Evolutionary conservation across 1,139 yeast species (phyloP), one percentile per base, ranked within the genome.

Genomic region (Hyphopichia burtonii): DNA sequence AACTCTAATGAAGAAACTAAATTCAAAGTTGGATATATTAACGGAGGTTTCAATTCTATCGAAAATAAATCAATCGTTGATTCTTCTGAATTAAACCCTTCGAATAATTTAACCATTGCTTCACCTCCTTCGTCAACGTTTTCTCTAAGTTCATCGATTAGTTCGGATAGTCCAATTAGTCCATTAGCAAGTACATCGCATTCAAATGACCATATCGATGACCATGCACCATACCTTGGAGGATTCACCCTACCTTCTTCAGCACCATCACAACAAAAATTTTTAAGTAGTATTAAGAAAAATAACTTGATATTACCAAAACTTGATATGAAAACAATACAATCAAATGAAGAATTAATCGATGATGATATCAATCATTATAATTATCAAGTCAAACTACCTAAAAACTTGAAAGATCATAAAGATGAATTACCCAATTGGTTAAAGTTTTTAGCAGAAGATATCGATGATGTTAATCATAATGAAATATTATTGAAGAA

Each of bases 341-440:
- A 19, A 28, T 31, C 34, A 31, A 8, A 8, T 18, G 20, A 31
- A 19, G 41, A 38, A 47, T 11, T 58, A 75, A 1, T 27, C 15
- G 48, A 54, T 31, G 56, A 56, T 22, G 55, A 53, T 47, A 56
- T 64, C 42, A 48, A 59, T n/a, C 59, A 61, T 25, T 73, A 74
- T 41, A 49, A 60, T 36, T 68, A 73, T 50, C 46, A 61, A 2
- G 56, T 76, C 19, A 63, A 61, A 41, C 60, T 71, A 41, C 77
- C 80, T 1, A 52, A 59, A 2, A 52, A 51, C 28, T 57, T 66
- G 5, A 48, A 50, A 3, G 42, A 53, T 28, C 52, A 52, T 36
- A 36, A 41, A 12, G 50, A 55, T 23, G 53, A 53, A 17, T 51
- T 78, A 15, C 86, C 86, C 2, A 44, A 43, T 2, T 81, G 86